Evolutionary conservation across 371 early-diverging fungal genomes (phyloP), one percentile per base, ranked within the genome.

Genomic region (Mucor racemosus): DNA sequence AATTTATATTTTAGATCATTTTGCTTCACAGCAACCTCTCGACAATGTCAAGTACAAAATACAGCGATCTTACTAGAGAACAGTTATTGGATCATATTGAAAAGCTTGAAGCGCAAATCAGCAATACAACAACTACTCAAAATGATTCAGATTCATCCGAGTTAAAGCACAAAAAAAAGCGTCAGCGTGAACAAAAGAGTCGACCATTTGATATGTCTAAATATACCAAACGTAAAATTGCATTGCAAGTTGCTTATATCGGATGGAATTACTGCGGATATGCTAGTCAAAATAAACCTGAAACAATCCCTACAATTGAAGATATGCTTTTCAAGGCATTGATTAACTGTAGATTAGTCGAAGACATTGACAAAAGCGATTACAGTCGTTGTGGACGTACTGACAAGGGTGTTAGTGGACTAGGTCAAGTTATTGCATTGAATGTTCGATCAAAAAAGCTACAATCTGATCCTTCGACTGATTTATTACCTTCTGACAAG

Each of bases 201-300:
- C 76, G 87, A 19, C 85, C 87, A 7, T 95, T 97, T 66, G 94
- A 97, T 69, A 95, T 95, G 82, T 64, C 80, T 34, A 84, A 86
- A 66, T 92, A 94, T 68, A 76, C 89, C 11, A 84, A 86, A 63
- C 91, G 96, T 36, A 89, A 87, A 60, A 85, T 98, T 34, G 97
- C 97, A 11, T 82, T 98, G 53, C 92, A 90, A 73, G 84, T 98
- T 38, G 90, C 94, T 35, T 98, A 98, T 79, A 81, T 97, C 64
- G 98, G 97, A 1, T 94, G 93, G 92, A 82, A 90, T 34, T 98
- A 97, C 80, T 84, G 86, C 68, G 98, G 98, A 10, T 90, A 97
- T 69, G 94, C 97, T 7, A 76, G 88, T 7, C 92, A 92, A 62
- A 76, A 74, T 3, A 63, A 79, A 39, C 77, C 84, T 38, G 84